phyloP scores from a whole-genome alignment of 805 yeast genomes.

The Candida xiaguanensis region DNA sequence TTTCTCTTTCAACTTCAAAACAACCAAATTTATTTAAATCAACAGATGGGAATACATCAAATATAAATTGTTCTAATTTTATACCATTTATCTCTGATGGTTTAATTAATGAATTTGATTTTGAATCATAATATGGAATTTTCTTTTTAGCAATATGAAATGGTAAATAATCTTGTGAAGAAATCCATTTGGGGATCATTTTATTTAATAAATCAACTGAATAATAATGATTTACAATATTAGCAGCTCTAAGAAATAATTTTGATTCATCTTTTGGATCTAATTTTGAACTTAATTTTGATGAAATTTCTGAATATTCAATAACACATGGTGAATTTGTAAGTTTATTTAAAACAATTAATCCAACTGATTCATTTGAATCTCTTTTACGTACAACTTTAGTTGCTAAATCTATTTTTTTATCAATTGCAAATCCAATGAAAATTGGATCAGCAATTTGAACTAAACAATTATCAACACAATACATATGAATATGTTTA shows the following conservation, averaged over 20 bases:
- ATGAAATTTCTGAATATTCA: slow-evolving; percentile 88
- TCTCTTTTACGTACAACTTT: slow-evolving; percentile 92
- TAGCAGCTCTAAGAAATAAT: slow-evolving; percentile 84
- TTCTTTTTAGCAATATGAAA: slow-evolving; percentile 93
- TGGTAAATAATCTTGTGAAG: slow-evolving; percentile 67
- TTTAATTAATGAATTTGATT: slow-evolving; percentile 43
- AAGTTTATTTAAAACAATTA: slow-evolving; percentile 68
- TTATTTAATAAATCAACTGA: slow-evolving; percentile 66
- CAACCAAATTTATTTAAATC: slow-evolving; percentile 75
- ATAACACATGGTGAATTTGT: slow-evolving; percentile 77
- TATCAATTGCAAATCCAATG: slow-evolving; percentile 76
- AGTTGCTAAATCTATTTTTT: slow-evolving; percentile 73
- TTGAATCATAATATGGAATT: slow-evolving; percentile 56
- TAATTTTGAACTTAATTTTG: slow-evolving; percentile 62
- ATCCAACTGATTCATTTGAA: slow-evolving; percentile 85
- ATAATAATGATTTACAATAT: slow-evolving; percentile 95
- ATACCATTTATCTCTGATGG: slow-evolving; percentile 87
- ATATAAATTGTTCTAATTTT: slow-evolving; percentile 93
- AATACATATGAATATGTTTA: slow-evolving; percentile 91
- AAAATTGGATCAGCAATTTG: slow-evolving; percentile 90
- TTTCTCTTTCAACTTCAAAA: slow-evolving; percentile 79
- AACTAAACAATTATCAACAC: slow-evolving; percentile 92
- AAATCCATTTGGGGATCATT: slow-evolving; percentile 66
- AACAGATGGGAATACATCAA: slow-evolving; percentile 88
- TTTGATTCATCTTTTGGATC: slow-evolving; percentile 52